Percentiles rank a stretch among this genome's conserved stretches.
phyloP scores from a whole-genome alignment of 768 basidiomycete species.

The Boletus pseudo-olivaceus region DNA sequence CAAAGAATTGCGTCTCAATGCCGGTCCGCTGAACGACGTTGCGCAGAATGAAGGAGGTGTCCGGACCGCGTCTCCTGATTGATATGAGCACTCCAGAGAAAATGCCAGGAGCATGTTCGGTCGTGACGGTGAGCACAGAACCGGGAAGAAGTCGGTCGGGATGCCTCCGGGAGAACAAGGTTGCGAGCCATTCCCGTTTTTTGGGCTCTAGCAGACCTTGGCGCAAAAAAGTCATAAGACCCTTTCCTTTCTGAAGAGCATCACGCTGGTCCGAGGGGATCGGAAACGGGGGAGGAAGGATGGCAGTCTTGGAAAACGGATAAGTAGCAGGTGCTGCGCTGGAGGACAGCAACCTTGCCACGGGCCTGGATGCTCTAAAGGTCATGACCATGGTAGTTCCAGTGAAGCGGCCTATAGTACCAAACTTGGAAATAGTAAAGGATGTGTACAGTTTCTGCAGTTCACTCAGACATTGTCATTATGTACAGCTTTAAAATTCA shows the following conservation, averaged over 20 bases:
- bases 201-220: conserved; percentile 62
- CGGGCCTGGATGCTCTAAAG: conserved; percentile 5
- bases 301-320: conserved; percentile 70
- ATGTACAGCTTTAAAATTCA: conserved; percentile 29
- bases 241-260: conserved; percentile 62
- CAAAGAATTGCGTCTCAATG: conserved; percentile 90
- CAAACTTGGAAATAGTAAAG: background rate
- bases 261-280: conserved; percentile 36
- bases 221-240: conserved; percentile 72
- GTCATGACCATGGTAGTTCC: conserved; percentile 5
- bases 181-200: conserved; percentile 64
- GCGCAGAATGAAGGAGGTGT: conserved; percentile 84
- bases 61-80: conserved; percentile 76
- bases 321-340: conserved; percentile 35
- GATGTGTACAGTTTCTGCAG: too few species aligned
- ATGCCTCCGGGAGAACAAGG: conserved; percentile 70
- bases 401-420: background rate
- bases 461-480: conserved; percentile 10
- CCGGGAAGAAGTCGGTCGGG: conserved; percentile 71
- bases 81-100: conserved; percentile 90
- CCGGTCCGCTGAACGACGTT: conserved; percentile 91
- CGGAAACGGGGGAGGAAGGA: conserved; percentile 47
- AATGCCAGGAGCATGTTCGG: conserved; percentile 70
- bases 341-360: conserved; percentile 26
- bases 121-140: conserved; percentile 78